These are phyloP conservation scores for Actinomucor elegans DNA, from an alignment of 371 early-diverging fungal genomes.

Conservation along the genomic window DNA sequence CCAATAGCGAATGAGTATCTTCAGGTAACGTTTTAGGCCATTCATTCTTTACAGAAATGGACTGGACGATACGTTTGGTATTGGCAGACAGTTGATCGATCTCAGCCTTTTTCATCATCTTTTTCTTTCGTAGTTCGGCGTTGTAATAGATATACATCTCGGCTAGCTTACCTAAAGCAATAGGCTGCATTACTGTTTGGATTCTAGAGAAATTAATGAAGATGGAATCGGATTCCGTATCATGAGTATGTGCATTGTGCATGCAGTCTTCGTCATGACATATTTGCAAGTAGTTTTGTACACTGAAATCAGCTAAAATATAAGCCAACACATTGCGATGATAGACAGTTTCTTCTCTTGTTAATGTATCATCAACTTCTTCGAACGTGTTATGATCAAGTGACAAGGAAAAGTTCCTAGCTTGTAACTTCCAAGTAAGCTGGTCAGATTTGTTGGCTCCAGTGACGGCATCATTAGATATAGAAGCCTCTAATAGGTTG, in stretches of 20 bases:
- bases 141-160: slow-evolving; percentile 73
- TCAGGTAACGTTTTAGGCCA: slow-evolving; percentile 43
- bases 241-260: slow-evolving; percentile 15
- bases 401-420: slow-evolving; percentile 57
- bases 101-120: slow-evolving; percentile 54
- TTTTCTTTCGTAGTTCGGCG: slow-evolving; percentile 64
- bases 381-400: slow-evolving; percentile 54
- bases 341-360: slow-evolving; percentile 14
- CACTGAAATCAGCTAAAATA: slow-evolving; percentile 63
- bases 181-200: slow-evolving; percentile 78
- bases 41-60: slow-evolving; percentile 52
- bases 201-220: slow-evolving; percentile 59
- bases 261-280: slow-evolving; percentile 4
- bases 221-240: slow-evolving; percentile 43
- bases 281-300: slow-evolving; percentile 52
- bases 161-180: slow-evolving; percentile 68
- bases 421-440: slow-evolving; percentile 57
- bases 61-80: slow-evolving; percentile 67
- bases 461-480: slow-evolving; percentile 43
- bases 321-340: slow-evolving; percentile 67
- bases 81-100: slow-evolving; percentile 63
- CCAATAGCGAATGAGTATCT: slow-evolving; percentile 52
- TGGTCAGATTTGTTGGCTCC: not conserved
- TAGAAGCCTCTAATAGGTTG: slow-evolving; percentile 59
- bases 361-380: slow-evolving; percentile 7